Evolutionary conservation across 495 filamentous ascomycete species (phyloP).

Genomic region (Podospora sp.): DNA sequence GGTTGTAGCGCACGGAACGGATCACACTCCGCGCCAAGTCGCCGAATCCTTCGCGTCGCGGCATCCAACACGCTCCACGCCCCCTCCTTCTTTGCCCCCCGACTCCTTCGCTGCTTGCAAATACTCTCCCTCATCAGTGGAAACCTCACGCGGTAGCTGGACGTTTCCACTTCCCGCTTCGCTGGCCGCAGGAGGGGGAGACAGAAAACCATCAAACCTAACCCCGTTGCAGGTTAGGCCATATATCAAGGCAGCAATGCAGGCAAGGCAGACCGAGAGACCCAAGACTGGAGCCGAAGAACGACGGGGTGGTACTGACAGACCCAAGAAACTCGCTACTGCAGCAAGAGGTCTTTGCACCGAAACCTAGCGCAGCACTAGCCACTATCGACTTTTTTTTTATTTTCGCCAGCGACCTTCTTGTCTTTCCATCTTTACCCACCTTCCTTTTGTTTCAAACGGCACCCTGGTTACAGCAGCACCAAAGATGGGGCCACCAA

Average conservation of each 20-base stretch:
- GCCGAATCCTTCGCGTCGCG: background rate
- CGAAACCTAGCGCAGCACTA: background rate
- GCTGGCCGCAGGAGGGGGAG: background rate
- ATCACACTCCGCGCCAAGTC: background rate
- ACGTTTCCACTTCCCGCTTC: background rate
- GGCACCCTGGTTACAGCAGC: background rate
- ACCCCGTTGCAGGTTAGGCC: background rate
- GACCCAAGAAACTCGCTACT: background rate
- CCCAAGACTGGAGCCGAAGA: background rate
- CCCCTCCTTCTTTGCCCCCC: background rate
- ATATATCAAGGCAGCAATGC: conserved; percentile 1
- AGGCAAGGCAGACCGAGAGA: background rate
- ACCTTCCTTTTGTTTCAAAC: background rate
- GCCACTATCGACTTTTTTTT: background rate
- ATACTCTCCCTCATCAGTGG: background rate
- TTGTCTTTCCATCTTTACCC: background rate
- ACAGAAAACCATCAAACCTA: background rate
- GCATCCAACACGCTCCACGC: background rate
- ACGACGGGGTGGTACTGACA: too few relatives aligned
- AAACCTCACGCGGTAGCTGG: background rate
- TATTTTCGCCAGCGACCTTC: too few relatives aligned
- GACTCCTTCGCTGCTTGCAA: background rate
- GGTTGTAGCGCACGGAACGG: background rate
- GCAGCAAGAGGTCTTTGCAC: background rate
- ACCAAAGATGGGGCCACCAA: too few relatives aligned